Conservation (phyloP, 352 stramenopile genomes). For the Pythium rishiriense region DNA sequence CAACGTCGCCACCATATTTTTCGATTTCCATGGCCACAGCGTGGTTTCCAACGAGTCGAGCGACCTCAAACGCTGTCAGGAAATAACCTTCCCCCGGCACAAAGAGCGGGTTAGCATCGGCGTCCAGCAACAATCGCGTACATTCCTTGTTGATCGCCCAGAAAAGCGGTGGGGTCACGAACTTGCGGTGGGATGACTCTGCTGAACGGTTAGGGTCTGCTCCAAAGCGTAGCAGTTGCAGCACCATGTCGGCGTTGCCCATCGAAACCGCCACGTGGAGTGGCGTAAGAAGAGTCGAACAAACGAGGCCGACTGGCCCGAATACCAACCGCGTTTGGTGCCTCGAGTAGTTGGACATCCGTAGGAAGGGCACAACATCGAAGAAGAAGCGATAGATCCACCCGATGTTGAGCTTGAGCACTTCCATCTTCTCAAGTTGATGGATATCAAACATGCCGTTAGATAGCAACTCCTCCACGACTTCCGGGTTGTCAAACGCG, state of each 20-base stretch:
- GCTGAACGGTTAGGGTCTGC: conserved; percentile 60
- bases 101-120: conserved; percentile 66
- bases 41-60: conserved; percentile 60
- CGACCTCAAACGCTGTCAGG: conserved; percentile 73
- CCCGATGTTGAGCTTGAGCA: conserved; percentile 61
- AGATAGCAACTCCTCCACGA: conserved; percentile 63
- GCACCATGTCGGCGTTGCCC: conserved; percentile 64
- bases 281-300: conserved; percentile 66
- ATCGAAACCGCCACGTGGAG: conserved; percentile 75
- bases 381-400: conserved; percentile 75
- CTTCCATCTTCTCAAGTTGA: conserved; percentile 72
- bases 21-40: conserved; percentile 71
- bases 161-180: conserved; percentile 65
- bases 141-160: conserved; percentile 75
- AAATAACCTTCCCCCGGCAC: conserved; percentile 58
- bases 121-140: conserved; percentile 58
- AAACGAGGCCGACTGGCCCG: conserved; percentile 54
- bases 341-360: conserved; percentile 44
- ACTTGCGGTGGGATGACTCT: conserved; percentile 55
- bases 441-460: conserved; percentile 69
- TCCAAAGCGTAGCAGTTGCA: conserved; percentile 57
- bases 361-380: conserved; percentile 54
- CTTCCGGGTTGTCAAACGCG: conserved; percentile 64
- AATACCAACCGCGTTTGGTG: conserved; percentile 48
- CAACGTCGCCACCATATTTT: conserved; percentile 78